Conservation (phyloP, 2,329 filamentous ascomycete species). For the Colletotrichum lindemuthianum region DNA sequence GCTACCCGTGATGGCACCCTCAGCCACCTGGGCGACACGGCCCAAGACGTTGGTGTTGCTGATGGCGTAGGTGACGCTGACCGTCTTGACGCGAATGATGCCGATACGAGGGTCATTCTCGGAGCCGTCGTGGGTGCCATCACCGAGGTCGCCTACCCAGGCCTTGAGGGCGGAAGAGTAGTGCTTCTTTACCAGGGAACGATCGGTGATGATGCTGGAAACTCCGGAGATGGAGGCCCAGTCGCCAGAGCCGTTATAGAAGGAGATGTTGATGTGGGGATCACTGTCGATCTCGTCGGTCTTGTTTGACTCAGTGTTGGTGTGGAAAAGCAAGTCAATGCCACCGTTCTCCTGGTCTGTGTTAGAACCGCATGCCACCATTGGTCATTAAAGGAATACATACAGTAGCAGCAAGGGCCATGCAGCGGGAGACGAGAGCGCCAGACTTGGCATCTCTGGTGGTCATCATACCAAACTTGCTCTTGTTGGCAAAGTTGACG, state of each 20-base stretch:
- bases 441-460: slow-evolving; percentile 74
- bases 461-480: slow-evolving; percentile 92
- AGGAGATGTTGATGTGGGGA: slow-evolving; percentile 81
- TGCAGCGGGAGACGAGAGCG: slow-evolving; percentile 81
- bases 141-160: slow-evolving; percentile 87
- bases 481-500: slow-evolving; percentile 72
- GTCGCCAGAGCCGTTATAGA: slow-evolving; percentile 79
- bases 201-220: slow-evolving; percentile 76
- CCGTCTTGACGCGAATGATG: slow-evolving; percentile 79
- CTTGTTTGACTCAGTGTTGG: slow-evolving; percentile 91
- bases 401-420: slow-evolving; percentile 85
- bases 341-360: slow-evolving; percentile 74
- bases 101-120: slow-evolving; percentile 84
- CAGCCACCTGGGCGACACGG: slow-evolving; percentile 75
- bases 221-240: slow-evolving; percentile 89
- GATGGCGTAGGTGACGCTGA: slow-evolving; percentile 78
- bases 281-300: slow-evolving; percentile 81
- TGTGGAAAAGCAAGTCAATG: slow-evolving; percentile 88
- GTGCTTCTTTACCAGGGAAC: slow-evolving; percentile 74
- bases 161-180: slow-evolving; percentile 80
- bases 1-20: slow-evolving; percentile 78
- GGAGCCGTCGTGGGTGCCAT: slow-evolving; percentile 84
- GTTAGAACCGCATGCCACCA: background rate
- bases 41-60: slow-evolving; percentile 70
- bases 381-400: slow-evolving; percentile 27